These are phyloP conservation scores for Luvunga scandens DNA, from an alignment of 345 rosid genomes.

Conservation along the genomic window DNA sequence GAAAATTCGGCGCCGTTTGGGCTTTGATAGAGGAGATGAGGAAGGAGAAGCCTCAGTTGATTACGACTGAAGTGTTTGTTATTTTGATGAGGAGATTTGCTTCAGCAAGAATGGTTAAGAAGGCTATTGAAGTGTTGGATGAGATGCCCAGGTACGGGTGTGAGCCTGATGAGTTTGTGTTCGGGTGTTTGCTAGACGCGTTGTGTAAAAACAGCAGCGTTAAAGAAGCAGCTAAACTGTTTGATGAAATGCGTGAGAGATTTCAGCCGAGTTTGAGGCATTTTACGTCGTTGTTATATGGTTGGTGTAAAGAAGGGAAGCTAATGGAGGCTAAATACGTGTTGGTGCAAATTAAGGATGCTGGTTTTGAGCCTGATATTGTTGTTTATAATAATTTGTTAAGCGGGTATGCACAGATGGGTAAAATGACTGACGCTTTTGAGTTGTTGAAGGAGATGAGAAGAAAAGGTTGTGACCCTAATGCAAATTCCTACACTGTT, in stretches of 20 bases:
- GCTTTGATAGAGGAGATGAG: constrained; percentile 85
- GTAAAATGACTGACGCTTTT: constrained; percentile 71
- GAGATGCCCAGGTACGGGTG: constrained; percentile 90
- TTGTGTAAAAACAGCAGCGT: constrained; percentile 76
- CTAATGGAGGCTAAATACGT: constrained; percentile 81
- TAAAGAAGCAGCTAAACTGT: constrained; percentile 81
- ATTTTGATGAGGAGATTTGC: constrained; percentile 75
- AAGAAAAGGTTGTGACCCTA: constrained; percentile 61
- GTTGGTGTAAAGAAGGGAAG: constrained; percentile 95
- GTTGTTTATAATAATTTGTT: constrained; percentile 77
- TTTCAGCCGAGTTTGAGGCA: constrained; percentile 54
- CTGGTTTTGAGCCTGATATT: constrained; percentile 74
- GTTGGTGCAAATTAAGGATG: constrained; percentile 81
- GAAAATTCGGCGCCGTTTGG: constrained; percentile 87
- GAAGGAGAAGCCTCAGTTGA: constrained; percentile 61
- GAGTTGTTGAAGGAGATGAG: constrained; percentile 82
- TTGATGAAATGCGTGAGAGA: constrained; percentile 66
- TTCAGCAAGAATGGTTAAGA: constrained; percentile 67
- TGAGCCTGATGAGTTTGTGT: constrained; percentile 68
- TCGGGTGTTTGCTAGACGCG: constrained; percentile 81
- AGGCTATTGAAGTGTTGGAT: constrained; percentile 85
- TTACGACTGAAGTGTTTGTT: constrained; percentile 66
- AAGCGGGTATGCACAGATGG: constrained; percentile 57
- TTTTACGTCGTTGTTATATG: constrained; percentile 73
- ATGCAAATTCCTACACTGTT: constrained; percentile 61